Evolutionary conservation across 2,329 filamentous ascomycete species (phyloP), one percentile per base, ranked within the genome.

Genomic region (Monilinia vaccinii-corymbosi): DNA sequence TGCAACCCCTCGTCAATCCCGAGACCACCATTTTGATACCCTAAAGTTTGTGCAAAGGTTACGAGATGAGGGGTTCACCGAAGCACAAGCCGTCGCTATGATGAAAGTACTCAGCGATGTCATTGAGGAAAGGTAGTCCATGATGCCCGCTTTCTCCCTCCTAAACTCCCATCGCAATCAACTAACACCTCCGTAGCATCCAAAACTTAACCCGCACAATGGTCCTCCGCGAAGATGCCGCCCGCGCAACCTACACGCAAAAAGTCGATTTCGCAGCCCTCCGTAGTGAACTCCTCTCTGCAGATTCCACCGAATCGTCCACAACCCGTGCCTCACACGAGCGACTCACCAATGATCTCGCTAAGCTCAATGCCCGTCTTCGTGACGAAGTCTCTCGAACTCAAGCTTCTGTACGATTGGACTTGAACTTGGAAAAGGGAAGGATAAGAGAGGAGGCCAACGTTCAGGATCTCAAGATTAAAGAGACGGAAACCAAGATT

Each of bases 191-290:
- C 7, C 46, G 6, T 38, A 89, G 90, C 72, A 97, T 99, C 68
- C 93, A 97, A 73, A 97, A 97, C 75, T 81, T 99, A 53, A 97
- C 93, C 0, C 86, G 93, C 65, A 97, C 93, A 18, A 99, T 99
- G 94, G 94, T 99, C 46, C 83, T 96, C 50, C 90, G 92, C 70
- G 94, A 99, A 76, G 94, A 96, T 76, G 84, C 90, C 64, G 88
- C 90, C 70, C 89, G 89, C 71, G 87, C 88, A 32, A 87, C 84
- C 3, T 88, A 88, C 73, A 86, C 85, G 2, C 85, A 97, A 73
- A 97, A 97, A 75, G 94, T 97, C 64, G 94, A 99, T 76, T 97
- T 99, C 72, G 92, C 93, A 63, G 97, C 97, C 78, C 85, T 97
- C 47, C 90, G 94, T 66, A 95, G 91, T 60, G 94, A 99, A 75